A percentile compares a stretch with the other conserved stretches of the same genome.
Evolutionary conservation across 768 basidiomycete genomes (phyloP).

Genomic region (Lyophyllum decastes): DNA sequence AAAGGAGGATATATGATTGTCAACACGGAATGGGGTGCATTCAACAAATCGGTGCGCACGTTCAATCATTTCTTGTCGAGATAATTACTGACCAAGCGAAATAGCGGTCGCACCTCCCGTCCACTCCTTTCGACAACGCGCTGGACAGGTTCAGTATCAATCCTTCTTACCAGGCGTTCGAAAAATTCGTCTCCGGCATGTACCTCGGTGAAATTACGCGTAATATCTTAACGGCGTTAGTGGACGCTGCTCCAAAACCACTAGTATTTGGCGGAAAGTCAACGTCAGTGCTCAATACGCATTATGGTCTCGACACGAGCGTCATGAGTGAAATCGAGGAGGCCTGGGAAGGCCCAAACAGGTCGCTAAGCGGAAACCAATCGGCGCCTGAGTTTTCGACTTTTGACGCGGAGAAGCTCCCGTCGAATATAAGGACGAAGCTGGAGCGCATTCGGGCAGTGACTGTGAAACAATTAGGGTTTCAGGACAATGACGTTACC

Average conservation of each 20-base stretch:
- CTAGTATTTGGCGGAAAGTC: constrained; percentile 83
- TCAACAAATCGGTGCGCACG: constrained; percentile 84
- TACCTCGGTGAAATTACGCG: constrained; percentile 95
- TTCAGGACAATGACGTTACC: constrained; percentile 55
- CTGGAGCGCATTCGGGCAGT: constrained; percentile 60
- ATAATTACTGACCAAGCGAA: constrained; percentile 1
- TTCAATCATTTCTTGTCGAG: neutral
- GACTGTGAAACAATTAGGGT: constrained; percentile 62
- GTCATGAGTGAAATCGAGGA: constrained; percentile 83
- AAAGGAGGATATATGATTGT: constrained; percentile 86
- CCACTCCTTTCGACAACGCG: constrained; percentile 88
- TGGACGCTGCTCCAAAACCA: constrained; percentile 72
- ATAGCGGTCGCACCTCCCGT: constrained; percentile 80
- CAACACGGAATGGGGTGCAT: constrained; percentile 98
- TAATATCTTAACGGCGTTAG: constrained; percentile 77
- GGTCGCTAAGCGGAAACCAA: constrained; percentile 25
- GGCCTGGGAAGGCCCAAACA: constrained; percentile 60
- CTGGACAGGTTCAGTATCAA: constrained; percentile 95
- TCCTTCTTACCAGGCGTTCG: constrained; percentile 89
- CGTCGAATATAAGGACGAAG: constrained; percentile 31
- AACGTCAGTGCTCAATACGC: constrained; percentile 72
- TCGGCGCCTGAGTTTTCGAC: constrained; percentile 36
- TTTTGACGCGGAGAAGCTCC: constrained; percentile 34
- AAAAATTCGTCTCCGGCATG: constrained; percentile 99
- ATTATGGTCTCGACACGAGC: constrained; percentile 96